Evolutionary conservation across 2,329 filamentous ascomycete species (phyloP), one percentile per base, ranked within the genome.

Genomic region (Hypoxylon sp.): DNA sequence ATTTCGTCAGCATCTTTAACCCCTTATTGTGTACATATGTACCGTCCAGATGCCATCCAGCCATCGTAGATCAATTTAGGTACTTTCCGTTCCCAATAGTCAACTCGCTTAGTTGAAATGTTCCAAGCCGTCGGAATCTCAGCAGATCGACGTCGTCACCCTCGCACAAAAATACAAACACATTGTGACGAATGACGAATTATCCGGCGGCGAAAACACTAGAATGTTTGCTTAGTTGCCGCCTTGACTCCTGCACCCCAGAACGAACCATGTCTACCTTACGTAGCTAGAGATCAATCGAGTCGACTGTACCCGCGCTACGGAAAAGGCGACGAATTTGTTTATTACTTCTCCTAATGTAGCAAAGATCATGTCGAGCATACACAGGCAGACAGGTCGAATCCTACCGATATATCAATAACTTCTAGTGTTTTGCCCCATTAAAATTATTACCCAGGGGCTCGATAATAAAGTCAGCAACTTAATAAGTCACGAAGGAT

Each of bases 81-180:
- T 48, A 37, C 34, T 55, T 60, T 48, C 21, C 21, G 39, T 53
- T 53, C 53, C 61, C 63, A 39, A 61, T 61, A 37, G 37, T 61
- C 25, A 16, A 63, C 50, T 67, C 64, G 61, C 63, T 69, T 67
- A 55, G 51, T 41, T 55, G 23, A 61, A 62, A 51, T 67, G 63
- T 65, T 54, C 67, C 67, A 70, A 63, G 61, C 65, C 64, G 53
- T 70, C 67, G 67, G 67, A 54, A 67, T 68, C 64, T 57, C 14
- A 47, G 23, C 56, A 34, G 53, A 64, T 59, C 56, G 30, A 60
- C 63, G 16, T 59, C 39, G 58, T 54, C 41, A 56, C 54, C 19
- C 37, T 29, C 34, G 48, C 12, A 21, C 47, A 61, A 9, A 30
- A 48, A 60, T 32, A 21, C 48, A 55, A 55, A 43, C 34, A 61